Base-by-base conservation (phyloP, 352 stramenopile species). In the Globisporangium mamillatum region DNA sequence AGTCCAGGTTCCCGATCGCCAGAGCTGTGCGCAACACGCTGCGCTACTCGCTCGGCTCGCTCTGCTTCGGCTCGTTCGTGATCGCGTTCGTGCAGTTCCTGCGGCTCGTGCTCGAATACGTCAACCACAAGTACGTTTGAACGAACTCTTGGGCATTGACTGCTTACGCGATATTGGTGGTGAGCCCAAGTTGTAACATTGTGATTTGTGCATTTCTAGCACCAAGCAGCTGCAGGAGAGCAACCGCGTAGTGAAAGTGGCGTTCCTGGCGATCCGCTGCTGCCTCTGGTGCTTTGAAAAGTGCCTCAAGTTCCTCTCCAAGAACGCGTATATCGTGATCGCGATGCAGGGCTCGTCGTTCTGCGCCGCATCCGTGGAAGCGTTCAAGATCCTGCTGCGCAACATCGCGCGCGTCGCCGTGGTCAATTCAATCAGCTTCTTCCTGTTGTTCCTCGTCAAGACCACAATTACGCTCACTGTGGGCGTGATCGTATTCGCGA, bases 231-330 rank as follows among this genome's bases (percentile, higher is more conserved):
- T 94, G 8, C 88, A 95, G 54, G 59, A 91, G 59, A 66, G 29
- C 32, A 98, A 95, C 50, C 72, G 83, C 9, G 60, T 91, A 8
- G 80, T 97, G 55, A 95, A 90, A 56, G 89, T 97, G 67, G 76
- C 97, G 10, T 87, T 97, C 29, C 27, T 93, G 53, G 68, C 68
- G 4, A 69, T 93, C 27, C 76, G 88, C 79, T 86, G 98, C 91
- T 98, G 90, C 73, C 81, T 99, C 59, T 99, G 93, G 88, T 99
- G 96, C 78, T 89, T 97, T 56, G 87, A 97, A 61, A 98, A 98
- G 69, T 98, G 93, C 69, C 90, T 99, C 74, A 98, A 98, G 71
- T 99, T 99, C 70, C 75, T 99, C 34, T 98, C 97, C 74, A 98
- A 97, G 73, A 99, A 99, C 82, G 91, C 92, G 16, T 98, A 98